Conservation (phyloP, 805 yeast genomes). For the Tanozyma kutaoensis region DNA sequence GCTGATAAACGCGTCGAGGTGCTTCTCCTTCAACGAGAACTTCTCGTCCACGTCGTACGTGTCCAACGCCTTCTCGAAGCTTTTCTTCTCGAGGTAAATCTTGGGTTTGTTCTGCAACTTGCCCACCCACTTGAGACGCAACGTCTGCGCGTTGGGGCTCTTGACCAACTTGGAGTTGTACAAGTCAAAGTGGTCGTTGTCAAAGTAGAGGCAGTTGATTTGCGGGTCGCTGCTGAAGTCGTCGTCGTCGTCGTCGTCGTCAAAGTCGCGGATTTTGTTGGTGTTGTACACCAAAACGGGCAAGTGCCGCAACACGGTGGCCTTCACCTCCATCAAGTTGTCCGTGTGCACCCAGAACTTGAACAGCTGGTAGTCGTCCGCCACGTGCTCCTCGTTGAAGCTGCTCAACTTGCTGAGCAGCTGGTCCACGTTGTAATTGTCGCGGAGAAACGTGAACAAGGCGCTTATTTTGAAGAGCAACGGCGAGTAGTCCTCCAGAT, state of each 20-base stretch:
- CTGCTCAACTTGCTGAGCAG: conserved; percentile 36
- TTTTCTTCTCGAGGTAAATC: conserved; percentile 68
- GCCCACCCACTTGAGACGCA: conserved; percentile 88
- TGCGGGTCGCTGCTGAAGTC: conserved; percentile 37
- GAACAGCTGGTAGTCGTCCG: conserved; percentile 42
- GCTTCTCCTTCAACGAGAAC: conserved; percentile 66
- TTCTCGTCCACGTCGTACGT: conserved; percentile 49
- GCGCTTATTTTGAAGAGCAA: conserved; percentile 71
- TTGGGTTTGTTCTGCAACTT: conserved; percentile 65
- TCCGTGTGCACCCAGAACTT: conserved; percentile 98
- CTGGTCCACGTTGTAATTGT: conserved; percentile 42
- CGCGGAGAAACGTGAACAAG: conserved; percentile 70
- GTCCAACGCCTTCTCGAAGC: conserved; percentile 40
- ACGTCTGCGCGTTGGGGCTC: conserved; percentile 54
- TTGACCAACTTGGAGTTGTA: conserved; percentile 77
- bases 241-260: conserved; percentile 10
- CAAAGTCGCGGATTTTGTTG: conserved; percentile 36
- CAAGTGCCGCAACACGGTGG: conserved; percentile 84
- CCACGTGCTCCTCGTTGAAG: conserved; percentile 23
- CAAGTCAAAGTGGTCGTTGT: conserved; percentile 67
- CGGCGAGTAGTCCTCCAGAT: conserved; percentile 91
- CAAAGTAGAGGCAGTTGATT: conserved; percentile 80
- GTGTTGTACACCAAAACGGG: conserved; percentile 77
- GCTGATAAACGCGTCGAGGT: conserved; percentile 57
- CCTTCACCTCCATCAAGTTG: conserved; percentile 91